These are phyloP conservation scores for Microcera coccophila DNA, from an alignment of 2,329 filamentous ascomycete genomes.

Conservation along the genomic window DNA sequence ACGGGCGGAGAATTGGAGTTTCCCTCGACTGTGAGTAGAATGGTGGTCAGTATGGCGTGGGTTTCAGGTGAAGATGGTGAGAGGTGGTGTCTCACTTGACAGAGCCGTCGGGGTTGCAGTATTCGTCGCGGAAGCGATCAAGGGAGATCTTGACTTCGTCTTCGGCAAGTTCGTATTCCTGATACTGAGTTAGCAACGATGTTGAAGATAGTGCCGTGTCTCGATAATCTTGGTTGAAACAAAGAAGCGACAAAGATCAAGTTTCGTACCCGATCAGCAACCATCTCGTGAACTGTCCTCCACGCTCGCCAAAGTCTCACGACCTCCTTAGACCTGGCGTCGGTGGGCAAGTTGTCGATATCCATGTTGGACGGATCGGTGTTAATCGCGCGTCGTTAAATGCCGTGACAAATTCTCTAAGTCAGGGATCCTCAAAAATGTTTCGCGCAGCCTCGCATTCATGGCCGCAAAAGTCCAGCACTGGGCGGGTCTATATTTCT, in stretches of 20 bases:
- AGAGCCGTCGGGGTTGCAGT: constrained; percentile 66
- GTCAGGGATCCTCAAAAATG: constrained; percentile 22
- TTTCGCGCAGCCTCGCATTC: constrained; percentile 28
- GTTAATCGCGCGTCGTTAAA: constrained; percentile 5
- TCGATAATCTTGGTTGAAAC: neutral
- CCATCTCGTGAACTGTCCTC: constrained; percentile 93
- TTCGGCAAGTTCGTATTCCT: constrained; percentile 92
- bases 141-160: constrained; percentile 84
- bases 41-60: constrained; percentile 5
- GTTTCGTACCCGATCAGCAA: constrained; percentile 72
- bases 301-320: constrained; percentile 87
- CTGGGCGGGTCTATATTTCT: constrained; percentile 21
- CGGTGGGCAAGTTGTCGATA: constrained; percentile 41
- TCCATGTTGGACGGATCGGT: constrained; percentile 29
- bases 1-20: constrained; percentile 83
- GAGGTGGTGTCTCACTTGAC: constrained; percentile 59
- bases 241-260: constrained; percentile 6
- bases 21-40: constrained; percentile 59
- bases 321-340: constrained; percentile 50
- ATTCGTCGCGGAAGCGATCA: constrained; percentile 72
- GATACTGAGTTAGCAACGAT: constrained; percentile 15
- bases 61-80: neutral
- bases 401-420: constrained; percentile 4
- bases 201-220: neutral
- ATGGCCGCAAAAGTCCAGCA: constrained; percentile 17